These are phyloP conservation scores for Nicotiana undulata DNA, from an alignment of 257 asterid genomes.

Conservation along the genomic window DNA sequence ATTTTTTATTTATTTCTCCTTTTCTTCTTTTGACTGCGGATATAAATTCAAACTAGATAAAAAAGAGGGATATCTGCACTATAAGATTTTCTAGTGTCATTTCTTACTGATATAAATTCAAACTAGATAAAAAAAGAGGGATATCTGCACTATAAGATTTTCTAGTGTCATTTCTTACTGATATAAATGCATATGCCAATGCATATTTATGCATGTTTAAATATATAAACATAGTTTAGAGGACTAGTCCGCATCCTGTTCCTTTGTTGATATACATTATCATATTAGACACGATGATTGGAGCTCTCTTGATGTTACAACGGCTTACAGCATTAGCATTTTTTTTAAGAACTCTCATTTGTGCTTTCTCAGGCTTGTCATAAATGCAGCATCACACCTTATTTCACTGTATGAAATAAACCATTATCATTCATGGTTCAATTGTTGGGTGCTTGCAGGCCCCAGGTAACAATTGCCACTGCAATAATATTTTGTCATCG, in stretches of 20 bases:
- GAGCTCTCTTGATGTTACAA: neutral
- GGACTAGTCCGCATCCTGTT: neutral
- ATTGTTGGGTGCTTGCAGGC: constrained; percentile 53
- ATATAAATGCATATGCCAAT: too few relatives aligned
- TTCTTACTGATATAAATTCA: too few relatives aligned
- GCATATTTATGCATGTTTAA: too few relatives aligned
- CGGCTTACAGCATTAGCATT: neutral
- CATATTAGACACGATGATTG: neutral
- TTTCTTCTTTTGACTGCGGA: too few relatives aligned
- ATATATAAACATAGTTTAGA: too few relatives aligned
- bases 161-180: too few relatives aligned
- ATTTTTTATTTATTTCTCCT: too few relatives aligned
- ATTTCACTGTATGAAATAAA: neutral
- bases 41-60: too few relatives aligned
- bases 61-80: too few relatives aligned
- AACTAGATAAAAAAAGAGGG: too few relatives aligned
- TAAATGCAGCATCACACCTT: neutral
- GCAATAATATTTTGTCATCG: constrained; percentile 96
- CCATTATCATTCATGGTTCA: neutral
- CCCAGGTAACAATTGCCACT: constrained; percentile 95
- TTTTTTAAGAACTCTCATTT: neutral
- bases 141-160: too few relatives aligned
- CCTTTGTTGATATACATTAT: neutral
- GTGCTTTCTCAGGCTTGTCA: neutral
- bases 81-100: too few relatives aligned